Conservation (phyloP, 805 yeast genomes). For the Candida adriatica region DNA sequence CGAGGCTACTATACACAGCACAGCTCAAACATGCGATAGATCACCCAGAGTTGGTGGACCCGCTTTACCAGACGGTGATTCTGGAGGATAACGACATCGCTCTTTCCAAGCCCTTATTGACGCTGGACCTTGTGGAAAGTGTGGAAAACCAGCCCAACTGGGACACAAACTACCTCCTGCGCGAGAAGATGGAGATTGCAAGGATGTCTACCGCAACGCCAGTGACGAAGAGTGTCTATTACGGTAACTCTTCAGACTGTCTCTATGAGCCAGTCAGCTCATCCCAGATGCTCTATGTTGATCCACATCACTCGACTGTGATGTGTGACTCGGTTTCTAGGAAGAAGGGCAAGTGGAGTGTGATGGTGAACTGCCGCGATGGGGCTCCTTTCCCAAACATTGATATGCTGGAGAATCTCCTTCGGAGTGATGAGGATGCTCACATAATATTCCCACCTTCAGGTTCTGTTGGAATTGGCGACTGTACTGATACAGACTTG, state of each 20-base stretch:
- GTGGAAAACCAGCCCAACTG: conserved; percentile 44
- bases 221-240: conserved; percentile 54
- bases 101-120: conserved; percentile 14
- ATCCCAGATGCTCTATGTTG: conserved; percentile 37
- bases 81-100: conserved; percentile 12
- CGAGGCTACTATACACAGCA: conserved; percentile 38
- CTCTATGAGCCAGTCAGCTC: conserved; percentile 31
- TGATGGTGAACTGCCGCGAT: conserved; percentile 53
- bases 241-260: conserved; percentile 81
- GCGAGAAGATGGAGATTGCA: conserved; percentile 78
- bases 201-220: conserved; percentile 77
- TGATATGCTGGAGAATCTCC: conserved; percentile 27
- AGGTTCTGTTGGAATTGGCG: conserved; percentile 76
- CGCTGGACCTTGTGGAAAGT: conserved; percentile 29
- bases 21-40: conserved; percentile 28
- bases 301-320: conserved; percentile 45
- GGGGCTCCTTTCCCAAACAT: conserved; percentile 48
- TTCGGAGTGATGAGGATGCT: conserved; percentile 9
- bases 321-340: conserved; percentile 30
- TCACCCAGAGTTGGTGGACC: conserved; percentile 22
- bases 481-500: conserved; percentile 54
- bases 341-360: conserved; percentile 41
- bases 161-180: conserved; percentile 61
- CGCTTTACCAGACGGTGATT: conserved; percentile 18
- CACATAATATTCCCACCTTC: conserved; percentile 72